Base-by-base conservation (phyloP, 2,329 filamentous ascomycete species). In the Hymenoscyphus repandus region DNA sequence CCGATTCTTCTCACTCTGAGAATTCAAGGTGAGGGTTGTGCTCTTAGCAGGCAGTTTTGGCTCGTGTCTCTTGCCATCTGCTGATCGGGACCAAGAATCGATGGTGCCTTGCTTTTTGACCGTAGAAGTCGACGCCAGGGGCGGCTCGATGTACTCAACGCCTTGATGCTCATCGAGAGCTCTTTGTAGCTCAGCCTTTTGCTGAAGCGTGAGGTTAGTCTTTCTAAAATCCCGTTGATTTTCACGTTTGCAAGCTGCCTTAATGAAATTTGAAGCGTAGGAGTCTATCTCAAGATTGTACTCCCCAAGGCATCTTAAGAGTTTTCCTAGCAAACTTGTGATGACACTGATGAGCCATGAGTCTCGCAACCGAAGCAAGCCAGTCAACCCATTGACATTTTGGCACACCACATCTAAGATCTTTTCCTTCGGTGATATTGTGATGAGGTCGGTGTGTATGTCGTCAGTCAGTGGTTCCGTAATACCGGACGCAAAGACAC, bases 301-400 rank as follows among this genome's bases (percentile, higher is more conserved):
- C 58, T 91, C 85, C 37, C 84, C 82, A n/a, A 99, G 74, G 18
- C 90, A 85, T 12, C 80, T 80, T 33, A 99, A 77, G 52, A 99
- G 83, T 66, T 95, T 95, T 60, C 84, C 82, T 31, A 96, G 80
- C 27, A 97, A 79, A 27, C 83, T 84, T 44, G 95, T 89, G 12
- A 92, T 85, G 36, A 89, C 89, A 53, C 79, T 83, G 33, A 93
- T 85, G 6, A 99, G 78, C 69, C 90, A 96, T 49, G 83, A 78
- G 66, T 99, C 93, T 56, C 92, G 86, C 4, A 99, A 77, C 51
- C 93, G 83, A 49, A 99, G 79, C 90, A 95, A 96, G 65, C 86
- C 89, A 34, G 86, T 85, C 69, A 96, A 85, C 13, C 71, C 73
- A 53, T 82, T 82, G 66, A 86, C 79, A 10, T 88, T 74, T 46